These are phyloP conservation scores for Sesbania bispinosa DNA, from an alignment of 306 rosid genomes.

Conservation along the genomic window DNA sequence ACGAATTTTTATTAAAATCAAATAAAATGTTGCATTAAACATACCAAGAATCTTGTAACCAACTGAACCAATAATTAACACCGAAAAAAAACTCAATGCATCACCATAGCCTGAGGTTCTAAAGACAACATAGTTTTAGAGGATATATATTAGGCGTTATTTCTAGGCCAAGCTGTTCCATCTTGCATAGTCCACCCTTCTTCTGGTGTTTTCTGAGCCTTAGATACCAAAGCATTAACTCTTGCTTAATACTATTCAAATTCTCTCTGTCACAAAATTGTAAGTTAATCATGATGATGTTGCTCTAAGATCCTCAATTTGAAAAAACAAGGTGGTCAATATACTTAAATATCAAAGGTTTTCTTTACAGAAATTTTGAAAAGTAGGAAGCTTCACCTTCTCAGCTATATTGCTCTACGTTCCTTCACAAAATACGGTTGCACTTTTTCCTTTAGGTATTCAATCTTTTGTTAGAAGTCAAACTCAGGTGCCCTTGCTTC, in stretches of 20 bases:
- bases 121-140: too few species aligned
- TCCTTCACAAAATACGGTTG: slow-evolving; percentile 98
- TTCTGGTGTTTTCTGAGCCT: slow-evolving; percentile 96
- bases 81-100: too few species aligned
- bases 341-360: background rate
- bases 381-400: slow-evolving; percentile 23
- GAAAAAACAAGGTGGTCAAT: background rate
- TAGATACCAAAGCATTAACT: slow-evolving; percentile 85
- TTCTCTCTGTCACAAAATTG: slow-evolving; percentile 58
- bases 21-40: too few species aligned
- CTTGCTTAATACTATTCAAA: slow-evolving; percentile 92
- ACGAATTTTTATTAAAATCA: too few species aligned
- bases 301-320: slow-evolving; percentile 5
- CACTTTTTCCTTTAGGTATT: slow-evolving; percentile 87
- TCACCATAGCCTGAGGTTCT: too few species aligned
- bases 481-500: slow-evolving; percentile 99
- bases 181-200: slow-evolving; percentile 99
- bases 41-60: too few species aligned
- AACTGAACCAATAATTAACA: too few species aligned
- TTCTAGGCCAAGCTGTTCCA: slow-evolving; percentile 99
- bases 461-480: slow-evolving; percentile 97
- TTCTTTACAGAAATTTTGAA: background rate
- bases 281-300: background rate
- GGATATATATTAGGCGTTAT: too few species aligned
- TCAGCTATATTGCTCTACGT: slow-evolving; percentile 96